Percentiles rank a stretch among this genome's conserved stretches.
Evolutionary conservation across 352 stramenopile species (phyloP).

Genomic region (Ophiocytium majus): DNA sequence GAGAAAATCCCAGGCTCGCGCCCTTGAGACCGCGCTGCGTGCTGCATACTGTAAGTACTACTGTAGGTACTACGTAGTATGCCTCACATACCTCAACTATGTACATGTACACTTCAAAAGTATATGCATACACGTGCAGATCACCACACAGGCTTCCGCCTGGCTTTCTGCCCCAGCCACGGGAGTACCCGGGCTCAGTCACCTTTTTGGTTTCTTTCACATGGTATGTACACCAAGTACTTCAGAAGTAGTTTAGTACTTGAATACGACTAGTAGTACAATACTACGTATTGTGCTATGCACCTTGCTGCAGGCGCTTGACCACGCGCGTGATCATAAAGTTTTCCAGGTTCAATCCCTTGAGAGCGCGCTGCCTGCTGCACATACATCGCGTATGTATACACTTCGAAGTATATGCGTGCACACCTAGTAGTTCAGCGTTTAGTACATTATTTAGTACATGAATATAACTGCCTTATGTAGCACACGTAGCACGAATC

Average conservation of each 20-base stretch:
- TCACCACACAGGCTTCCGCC: too few relatives aligned
- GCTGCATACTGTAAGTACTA: too few relatives aligned
- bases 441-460: background rate
- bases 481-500: background rate
- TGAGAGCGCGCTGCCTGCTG: constrained; percentile 76
- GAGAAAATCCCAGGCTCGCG: constrained; percentile 87
- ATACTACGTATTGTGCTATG: background rate
- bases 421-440: background rate
- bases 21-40: constrained; percentile 81
- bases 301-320: constrained; percentile 61
- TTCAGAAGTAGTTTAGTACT: background rate
- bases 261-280: background rate
- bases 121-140: too few relatives aligned
- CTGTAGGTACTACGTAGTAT: too few relatives aligned
- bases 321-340: constrained; percentile 92
- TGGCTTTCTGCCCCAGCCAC: too few relatives aligned
- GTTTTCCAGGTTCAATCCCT: constrained; percentile 88
- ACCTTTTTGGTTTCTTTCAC: too few relatives aligned
- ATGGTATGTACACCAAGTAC: too few relatives aligned
- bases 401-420: too few relatives aligned
- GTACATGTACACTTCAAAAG: too few relatives aligned
- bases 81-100: too few relatives aligned
- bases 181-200: too few relatives aligned
- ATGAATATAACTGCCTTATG: background rate
- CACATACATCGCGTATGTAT: too few relatives aligned